Evolutionary conservation across 2,329 filamentous ascomycete genomes (phyloP), one percentile per base, ranked within the genome.

Genomic region (Nothophaeocryptopus gaeumannii): DNA sequence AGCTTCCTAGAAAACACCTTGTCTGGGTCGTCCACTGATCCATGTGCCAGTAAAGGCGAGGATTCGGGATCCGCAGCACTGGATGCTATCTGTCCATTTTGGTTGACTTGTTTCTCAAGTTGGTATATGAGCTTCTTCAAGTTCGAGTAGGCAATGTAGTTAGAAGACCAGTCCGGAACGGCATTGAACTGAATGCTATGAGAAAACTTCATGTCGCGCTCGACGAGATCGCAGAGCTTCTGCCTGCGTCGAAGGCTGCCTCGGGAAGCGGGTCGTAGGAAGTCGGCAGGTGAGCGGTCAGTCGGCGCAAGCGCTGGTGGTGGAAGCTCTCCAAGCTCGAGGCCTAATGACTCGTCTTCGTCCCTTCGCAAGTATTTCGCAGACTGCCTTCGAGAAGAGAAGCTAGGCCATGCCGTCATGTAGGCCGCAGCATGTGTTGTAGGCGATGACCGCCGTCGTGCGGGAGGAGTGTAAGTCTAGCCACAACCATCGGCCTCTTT

Each of bases 111-210:
- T 70, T 95, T 95, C 75, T 99, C 93, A 58, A 99, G 86, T 55
- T 88, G 84, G 73, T 97, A 99, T 63, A 99, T 97, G 50, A 96
- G 81, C 78, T 99, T 99, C 79, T 99, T 99, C 63, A 99, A 81
- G 67, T 96, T 97, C 75, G 91, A 96, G 73, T 99, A 99, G 53
- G 91, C 88, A 67, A 99, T 95, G 72, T 99, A 99, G 72, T 97
- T 84, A 64, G 85, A 91, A 76, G 89, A 96, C 93, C 93, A 99
- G 73, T 99, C 93, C n/a, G 93, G 93, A 63, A 99, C 93, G 57
- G 93, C 91, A 76, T 99, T 99, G 76, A 99, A 99, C 78, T 99
- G 93, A 63, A 99, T 86, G 73, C 92, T 97, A 71, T 99, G 93
- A 13, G 92, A 97, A 79, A 99, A 99, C 85, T 97, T 97, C 93